Conservation (phyloP, 2,329 filamentous ascomycete species). For the Beauveria sp. region DNA sequence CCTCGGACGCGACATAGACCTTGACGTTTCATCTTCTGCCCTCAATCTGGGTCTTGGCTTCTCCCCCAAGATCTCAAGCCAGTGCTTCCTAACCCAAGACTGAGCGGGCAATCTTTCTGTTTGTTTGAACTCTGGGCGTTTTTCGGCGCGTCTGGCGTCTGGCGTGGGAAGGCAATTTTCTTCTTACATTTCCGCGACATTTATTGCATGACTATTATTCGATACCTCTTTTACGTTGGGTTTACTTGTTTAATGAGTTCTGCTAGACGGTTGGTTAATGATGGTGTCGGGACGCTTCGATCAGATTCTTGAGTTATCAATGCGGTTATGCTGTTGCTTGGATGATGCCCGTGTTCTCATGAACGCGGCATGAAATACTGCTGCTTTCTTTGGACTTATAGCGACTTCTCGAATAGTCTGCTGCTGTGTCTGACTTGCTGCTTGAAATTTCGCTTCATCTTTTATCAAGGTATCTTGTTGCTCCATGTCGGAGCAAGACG, state of each 20-base stretch:
- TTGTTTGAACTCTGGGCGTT: neutral
- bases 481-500: neutral
- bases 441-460: neutral
- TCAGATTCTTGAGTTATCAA: neutral
- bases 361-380: neutral
- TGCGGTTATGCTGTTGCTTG: neutral
- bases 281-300: neutral
- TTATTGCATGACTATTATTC: conserved; percentile 7
- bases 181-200: neutral
- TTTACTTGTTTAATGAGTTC: conserved; percentile 1
- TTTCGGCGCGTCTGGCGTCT: conserved; percentile 8
- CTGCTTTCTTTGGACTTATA: neutral
- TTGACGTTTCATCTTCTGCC: neutral
- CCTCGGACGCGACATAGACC: neutral
- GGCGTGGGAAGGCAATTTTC: conserved; percentile 2
- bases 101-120: neutral
- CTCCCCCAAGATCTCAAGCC: neutral
- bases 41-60: neutral
- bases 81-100: neutral
- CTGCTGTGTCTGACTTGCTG: neutral
- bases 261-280: neutral
- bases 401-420: neutral
- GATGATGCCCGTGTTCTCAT: neutral
- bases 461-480: neutral
- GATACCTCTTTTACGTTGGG: conserved; percentile 9